Evolutionary conservation across 2,329 filamentous ascomycete species (phyloP), one percentile per base, ranked within the genome.

Genomic region (Sporothrix phasma): DNA sequence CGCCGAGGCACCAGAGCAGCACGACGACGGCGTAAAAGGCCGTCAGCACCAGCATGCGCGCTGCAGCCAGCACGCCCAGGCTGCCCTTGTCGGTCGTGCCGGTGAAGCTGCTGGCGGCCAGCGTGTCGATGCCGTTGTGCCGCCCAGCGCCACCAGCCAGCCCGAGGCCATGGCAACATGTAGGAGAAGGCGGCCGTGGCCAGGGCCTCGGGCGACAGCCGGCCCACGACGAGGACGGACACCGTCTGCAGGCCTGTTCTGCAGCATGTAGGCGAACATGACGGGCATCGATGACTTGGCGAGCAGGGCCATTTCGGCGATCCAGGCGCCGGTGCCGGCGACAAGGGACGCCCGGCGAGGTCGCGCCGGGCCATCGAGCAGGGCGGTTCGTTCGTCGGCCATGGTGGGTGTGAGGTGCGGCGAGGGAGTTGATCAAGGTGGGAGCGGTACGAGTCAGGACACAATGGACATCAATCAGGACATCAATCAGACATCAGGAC

Each of bases 101-200:
- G 0, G 91, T 96, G 73, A 91, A 96, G 51, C 87, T 88, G 54
- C 87, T 90, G 0, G 89, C 92, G 1, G 89, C 90, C 26, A 96
- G 78, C 0, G 91, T 96, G 73, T 96, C 91, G 49, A 96, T 81
- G 91, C 91, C 1, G 90, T 96, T 0, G 90, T 92, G 7, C 91
- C 91, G 31, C 91, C 91, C 3, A 96, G 81, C 0, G 87, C 91
- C 65, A 96, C 89, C 43, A 96, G 81, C 90, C 91, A 95, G 0
- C 87, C 91, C 0, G 90, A 91, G 24, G 88, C 86, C 88, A 93
- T 92, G 63, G 91, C 91, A 96, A 96, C 91, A 96, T 96, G 78
- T 94, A 93, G 1, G 88, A 89, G 71, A 96, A 96, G 0, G 91
- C 90, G 1, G 90, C 88, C 0, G 88, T 89, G 0, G 91, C 89